Evolutionary conservation across 2,329 filamentous ascomycete species (phyloP), one percentile per base, ranked within the genome.

Genomic region (Neurospora sp.): DNA sequence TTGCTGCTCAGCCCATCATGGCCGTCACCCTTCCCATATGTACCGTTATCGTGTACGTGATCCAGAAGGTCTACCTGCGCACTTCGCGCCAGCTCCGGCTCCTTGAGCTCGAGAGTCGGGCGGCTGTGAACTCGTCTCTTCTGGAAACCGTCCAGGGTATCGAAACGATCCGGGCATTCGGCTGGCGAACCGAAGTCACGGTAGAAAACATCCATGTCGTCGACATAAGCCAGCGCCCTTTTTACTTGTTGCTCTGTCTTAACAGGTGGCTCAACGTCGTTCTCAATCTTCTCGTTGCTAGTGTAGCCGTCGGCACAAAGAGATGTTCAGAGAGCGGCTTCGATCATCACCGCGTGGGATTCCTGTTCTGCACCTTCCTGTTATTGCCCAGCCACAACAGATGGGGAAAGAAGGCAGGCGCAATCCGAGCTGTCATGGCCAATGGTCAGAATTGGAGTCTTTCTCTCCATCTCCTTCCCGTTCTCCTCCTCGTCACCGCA

Each of bases 41-140:
- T 4, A 69, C 81, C 6, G 71, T 76, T 2, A 72, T 81, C 0
- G 75, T 85, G 1, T 87, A 84, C 69, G 52, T 79, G 0, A 78
- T 87, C 2, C 84, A 86, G 70, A 84, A 81, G 66, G 75, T 83
- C 36, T 87, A 87, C 71, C 79, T 89, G 0, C 80, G 83, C 6
- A 88, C 86, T 0, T 87, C 86, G 0, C 82, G 86, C 0, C 87
- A 88, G 72, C 77, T 89, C 2, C 83, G 86, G 43, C 80, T 85
- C 12, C 75, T 88, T 37, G 86, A 88, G 67, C 79, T 88, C 0
- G 85, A 88, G 72, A 81, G 85, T 0, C 83, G 83, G 66, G 81
- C 85, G 0, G 82, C 81, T 0, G 77, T 88, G 0, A 84, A 76
- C 57, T 79, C 78, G 0, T 78, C 74, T 65, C 79, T 83, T 19